These are phyloP conservation scores for Erythrophleum fordii DNA, from an alignment of 306 rosid genomes.

Conservation along the genomic window DNA sequence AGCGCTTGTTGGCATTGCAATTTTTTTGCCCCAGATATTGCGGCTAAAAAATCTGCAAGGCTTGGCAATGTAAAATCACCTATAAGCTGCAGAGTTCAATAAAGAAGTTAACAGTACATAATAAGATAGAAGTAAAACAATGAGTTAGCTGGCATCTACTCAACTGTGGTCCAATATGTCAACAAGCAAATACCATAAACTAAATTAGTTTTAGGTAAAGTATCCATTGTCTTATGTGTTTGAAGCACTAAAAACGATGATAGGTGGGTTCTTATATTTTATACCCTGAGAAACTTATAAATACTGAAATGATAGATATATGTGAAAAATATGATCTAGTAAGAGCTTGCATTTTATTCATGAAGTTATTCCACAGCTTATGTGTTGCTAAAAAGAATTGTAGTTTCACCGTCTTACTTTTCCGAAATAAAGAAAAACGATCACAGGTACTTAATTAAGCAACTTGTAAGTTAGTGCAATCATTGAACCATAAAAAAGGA, in stretches of 20 bases:
- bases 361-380: background rate
- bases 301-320: too few species aligned
- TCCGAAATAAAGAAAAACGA: background rate
- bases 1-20: slow-evolving; percentile 92
- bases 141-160: background rate
- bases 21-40: slow-evolving; percentile 96
- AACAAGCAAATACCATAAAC: slow-evolving; percentile 14
- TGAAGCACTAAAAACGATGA: background rate
- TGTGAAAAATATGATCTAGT: slow-evolving; percentile 12
- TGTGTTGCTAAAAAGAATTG: slow-evolving; percentile 1
- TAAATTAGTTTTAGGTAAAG: background rate
- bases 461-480: too few species aligned
- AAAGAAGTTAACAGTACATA: slow-evolving; percentile 32
- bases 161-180: background rate
- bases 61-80: slow-evolving; percentile 94
- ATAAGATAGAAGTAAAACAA: slow-evolving; percentile 3
- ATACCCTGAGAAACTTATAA: background rate
- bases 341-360: background rate
- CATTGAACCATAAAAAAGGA: background rate
- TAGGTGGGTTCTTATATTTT: background rate
- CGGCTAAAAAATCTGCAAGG: slow-evolving; percentile 98
- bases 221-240: background rate
- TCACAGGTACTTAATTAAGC: background rate
- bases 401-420: background rate
- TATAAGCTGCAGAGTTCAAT: slow-evolving; percentile 70